These are phyloP conservation scores for Fusarium mangiferae DNA, from an alignment of 2,329 filamentous ascomycete species.

Conservation along the genomic window DNA sequence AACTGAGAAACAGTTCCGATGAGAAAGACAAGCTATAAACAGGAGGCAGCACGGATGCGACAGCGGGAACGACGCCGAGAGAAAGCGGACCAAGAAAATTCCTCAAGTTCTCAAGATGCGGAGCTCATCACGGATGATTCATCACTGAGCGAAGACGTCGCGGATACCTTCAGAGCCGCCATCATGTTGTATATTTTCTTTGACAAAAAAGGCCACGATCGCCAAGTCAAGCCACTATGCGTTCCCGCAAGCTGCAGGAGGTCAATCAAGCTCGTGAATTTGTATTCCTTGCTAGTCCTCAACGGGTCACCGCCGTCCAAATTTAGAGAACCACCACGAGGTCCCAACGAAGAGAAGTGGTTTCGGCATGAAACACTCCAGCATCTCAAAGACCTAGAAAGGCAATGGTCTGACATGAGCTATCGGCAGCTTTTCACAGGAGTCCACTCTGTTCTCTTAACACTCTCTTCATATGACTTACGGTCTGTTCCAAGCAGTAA, in stretches of 20 bases:
- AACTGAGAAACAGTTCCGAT: background rate
- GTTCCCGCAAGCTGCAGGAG: background rate
- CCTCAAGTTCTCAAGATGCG: background rate
- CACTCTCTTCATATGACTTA: background rate
- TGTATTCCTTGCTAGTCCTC: background rate
- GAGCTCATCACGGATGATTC: background rate
- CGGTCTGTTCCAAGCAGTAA: background rate
- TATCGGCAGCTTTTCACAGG: background rate
- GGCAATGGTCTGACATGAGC: fast-evolving
- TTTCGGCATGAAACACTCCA: fast-evolving
- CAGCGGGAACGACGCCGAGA: background rate
- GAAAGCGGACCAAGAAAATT: background rate
- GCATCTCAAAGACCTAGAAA: background rate
- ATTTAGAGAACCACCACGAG: fast-evolving
- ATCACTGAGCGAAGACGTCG: background rate
- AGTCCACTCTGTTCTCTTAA: background rate
- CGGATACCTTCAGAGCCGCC: background rate
- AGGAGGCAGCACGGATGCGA: background rate
- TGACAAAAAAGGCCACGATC: background rate
- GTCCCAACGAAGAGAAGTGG: background rate
- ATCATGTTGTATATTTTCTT: fast-evolving
- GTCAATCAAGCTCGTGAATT: fast-evolving
- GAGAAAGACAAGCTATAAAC: background rate
- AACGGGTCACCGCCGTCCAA: fast-evolving
- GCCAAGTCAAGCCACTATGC: background rate